These are phyloP conservation scores for Schwanniomyces etchellsii DNA, from an alignment of 1,139 yeast genomes.

Conservation along the genomic window DNA sequence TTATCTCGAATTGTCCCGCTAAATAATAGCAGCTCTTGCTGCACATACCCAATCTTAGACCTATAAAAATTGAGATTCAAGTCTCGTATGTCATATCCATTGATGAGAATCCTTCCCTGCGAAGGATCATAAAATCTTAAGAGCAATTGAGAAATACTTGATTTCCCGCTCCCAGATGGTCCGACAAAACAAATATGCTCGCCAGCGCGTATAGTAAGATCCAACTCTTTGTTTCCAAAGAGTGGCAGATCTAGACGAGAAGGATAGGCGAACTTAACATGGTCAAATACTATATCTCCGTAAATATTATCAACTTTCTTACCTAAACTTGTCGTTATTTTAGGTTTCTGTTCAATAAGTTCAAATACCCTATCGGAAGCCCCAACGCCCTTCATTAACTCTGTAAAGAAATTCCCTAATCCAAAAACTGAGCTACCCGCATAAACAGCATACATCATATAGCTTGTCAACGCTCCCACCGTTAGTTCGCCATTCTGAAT, in stretches of 20 bases:
- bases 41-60: constrained; percentile 76
- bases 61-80: constrained; percentile 73
- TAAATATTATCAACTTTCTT: constrained; percentile 25
- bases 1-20: constrained; percentile 87
- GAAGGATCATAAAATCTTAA: constrained; percentile 78
- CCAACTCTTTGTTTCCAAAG: constrained; percentile 46
- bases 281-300: constrained; percentile 53
- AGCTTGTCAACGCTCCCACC: constrained; percentile 86
- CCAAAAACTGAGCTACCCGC: constrained; percentile 91
- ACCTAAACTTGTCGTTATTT: constrained; percentile 62
- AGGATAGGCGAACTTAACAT: constrained; percentile 76
- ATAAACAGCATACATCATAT: constrained; percentile 89
- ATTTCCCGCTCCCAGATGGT: constrained; percentile 94
- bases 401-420: constrained; percentile 83
- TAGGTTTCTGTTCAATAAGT: constrained; percentile 69
- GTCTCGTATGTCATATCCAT: constrained; percentile 61
- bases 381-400: constrained; percentile 94
- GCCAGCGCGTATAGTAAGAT: constrained; percentile 69
- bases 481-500: constrained; percentile 69
- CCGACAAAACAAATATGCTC: constrained; percentile 93
- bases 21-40: constrained; percentile 90
- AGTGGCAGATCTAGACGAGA: constrained; percentile 73
- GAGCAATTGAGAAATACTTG: constrained; percentile 77
- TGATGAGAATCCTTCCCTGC: constrained; percentile 60
- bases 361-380: constrained; percentile 93